phyloP scores from a whole-genome alignment of 169 alveolate genomes.

The Blepharisma undulans region DNA sequence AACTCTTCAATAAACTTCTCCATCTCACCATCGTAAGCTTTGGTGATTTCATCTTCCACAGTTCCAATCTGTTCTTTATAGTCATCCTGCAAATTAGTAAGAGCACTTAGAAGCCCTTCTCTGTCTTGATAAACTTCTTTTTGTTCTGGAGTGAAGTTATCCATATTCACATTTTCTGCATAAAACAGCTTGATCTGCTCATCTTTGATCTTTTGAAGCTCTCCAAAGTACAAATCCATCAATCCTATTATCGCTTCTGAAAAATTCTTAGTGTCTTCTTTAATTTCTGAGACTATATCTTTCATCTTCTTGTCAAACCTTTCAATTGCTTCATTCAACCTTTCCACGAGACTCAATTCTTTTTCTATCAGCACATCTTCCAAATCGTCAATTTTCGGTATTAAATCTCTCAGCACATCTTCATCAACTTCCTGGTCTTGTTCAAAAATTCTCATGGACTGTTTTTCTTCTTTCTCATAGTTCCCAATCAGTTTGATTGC shows the following conservation, averaged over 20 bases:
- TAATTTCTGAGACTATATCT: conserved; percentile 50
- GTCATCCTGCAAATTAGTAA: conserved; percentile 49
- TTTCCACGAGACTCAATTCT: conserved; percentile 61
- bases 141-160: conserved; percentile 38
- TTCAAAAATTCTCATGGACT: conserved; percentile 39
- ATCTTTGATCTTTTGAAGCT: conserved; percentile 25
- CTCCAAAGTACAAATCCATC: conserved; percentile 39
- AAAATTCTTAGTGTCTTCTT: conserved; percentile 35
- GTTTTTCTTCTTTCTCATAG: conserved; percentile 51
- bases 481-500: conserved; percentile 52
- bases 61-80: conserved; percentile 42
- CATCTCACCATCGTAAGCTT: conserved; percentile 49
- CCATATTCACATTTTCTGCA: conserved; percentile 38
- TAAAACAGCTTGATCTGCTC: conserved; percentile 37
- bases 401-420: conserved; percentile 42
- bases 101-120: conserved; percentile 43
- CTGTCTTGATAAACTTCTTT: conserved; percentile 48
- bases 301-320: conserved; percentile 51
- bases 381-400: conserved; percentile 43
- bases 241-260: conserved; percentile 39
- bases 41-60: conserved; percentile 48
- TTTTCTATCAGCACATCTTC: conserved; percentile 60
- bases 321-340: conserved; percentile 39
- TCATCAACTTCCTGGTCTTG: conserved; percentile 53
- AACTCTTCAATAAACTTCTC: conserved; percentile 33